These are phyloP conservation scores for Bonia amplexicaulis DNA, from an alignment of 176 grass and related monocot genomes.

Conservation along the genomic window DNA sequence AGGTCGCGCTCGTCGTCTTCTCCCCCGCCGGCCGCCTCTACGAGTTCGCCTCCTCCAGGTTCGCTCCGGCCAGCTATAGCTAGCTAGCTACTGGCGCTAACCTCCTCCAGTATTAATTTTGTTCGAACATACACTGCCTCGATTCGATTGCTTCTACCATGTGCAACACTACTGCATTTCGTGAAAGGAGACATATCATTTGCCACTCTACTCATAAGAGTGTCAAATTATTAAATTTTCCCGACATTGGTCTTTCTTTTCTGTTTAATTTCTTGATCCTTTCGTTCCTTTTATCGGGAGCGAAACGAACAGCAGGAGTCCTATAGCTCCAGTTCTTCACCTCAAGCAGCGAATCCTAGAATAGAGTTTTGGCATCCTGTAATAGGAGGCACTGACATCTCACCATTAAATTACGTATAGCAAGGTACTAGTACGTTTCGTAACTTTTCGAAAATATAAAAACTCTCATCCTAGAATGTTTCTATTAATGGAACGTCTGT, in stretches of 20 bases:
- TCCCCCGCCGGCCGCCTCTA: slow-evolving; percentile 31
- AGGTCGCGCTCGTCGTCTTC: slow-evolving; percentile 36
- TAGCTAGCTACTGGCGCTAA: not conserved
- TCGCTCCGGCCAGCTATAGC: not conserved
- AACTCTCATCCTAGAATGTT: not conserved
- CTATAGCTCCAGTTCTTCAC: not conserved
- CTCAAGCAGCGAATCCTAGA: not conserved
- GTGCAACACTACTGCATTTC: not conserved
- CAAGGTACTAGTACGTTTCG: too few species aligned
- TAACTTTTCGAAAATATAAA: too few species aligned
- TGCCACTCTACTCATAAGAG: too few species aligned
- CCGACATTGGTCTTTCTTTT: not conserved
- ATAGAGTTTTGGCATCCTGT: too few species aligned
- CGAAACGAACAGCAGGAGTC: not conserved
- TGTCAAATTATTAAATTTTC: too few species aligned
- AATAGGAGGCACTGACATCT: too few species aligned
- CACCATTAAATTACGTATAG: too few species aligned
- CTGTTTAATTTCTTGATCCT: not conserved
- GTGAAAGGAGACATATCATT: not conserved
- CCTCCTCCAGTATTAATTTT: not conserved
- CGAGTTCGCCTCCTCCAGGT: slow-evolving; percentile 29
- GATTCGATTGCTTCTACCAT: not conserved
- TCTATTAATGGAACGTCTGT: not conserved
- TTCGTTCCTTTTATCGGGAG: not conserved
- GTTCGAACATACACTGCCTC: not conserved